Percentiles rank a stretch among this genome's conserved stretches.
phyloP scores from a whole-genome alignment of 805 yeast genomes.

The Monosporozyma servazzii region DNA sequence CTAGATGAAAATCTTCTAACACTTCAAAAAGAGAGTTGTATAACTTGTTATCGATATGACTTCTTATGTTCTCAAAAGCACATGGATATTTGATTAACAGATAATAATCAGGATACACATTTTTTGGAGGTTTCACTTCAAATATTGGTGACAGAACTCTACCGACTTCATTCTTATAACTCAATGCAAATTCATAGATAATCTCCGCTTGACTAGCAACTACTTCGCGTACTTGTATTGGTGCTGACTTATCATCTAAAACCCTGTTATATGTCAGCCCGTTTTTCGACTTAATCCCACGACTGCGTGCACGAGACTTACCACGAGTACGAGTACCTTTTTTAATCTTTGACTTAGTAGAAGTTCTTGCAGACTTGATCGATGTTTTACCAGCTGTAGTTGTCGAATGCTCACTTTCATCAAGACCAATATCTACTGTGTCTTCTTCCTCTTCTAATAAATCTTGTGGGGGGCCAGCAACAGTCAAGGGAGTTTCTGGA shows the following conservation, averaged over 20 bases:
- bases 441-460: neutral
- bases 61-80: slow-evolving; percentile 56
- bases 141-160: slow-evolving; percentile 48
- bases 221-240: slow-evolving; percentile 17
- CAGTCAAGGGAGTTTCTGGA: slow-evolving; percentile 5
- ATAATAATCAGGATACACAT: slow-evolving; percentile 80
- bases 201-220: slow-evolving; percentile 26
- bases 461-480: slow-evolving; percentile 2
- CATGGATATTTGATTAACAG: slow-evolving; percentile 47
- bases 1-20: slow-evolving; percentile 63
- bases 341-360: slow-evolving; percentile 11
- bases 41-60: slow-evolving; percentile 43
- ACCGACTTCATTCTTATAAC: slow-evolving; percentile 38
- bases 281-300: slow-evolving; percentile 12
- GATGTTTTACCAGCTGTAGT: slow-evolving; percentile 21
- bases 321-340: slow-evolving; percentile 8
- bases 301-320: slow-evolving; percentile 10
- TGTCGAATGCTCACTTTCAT: neutral
- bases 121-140: slow-evolving; percentile 59
- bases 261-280: slow-evolving; percentile 20
- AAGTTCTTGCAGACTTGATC: slow-evolving; percentile 18
- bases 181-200: slow-evolving; percentile 37
- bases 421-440: neutral
- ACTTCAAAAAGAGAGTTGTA: slow-evolving; percentile 45
- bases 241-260: neutral